phyloP scores from a whole-genome alignment of 306 rosid genomes.

The Styphnolobium japonicum region DNA sequence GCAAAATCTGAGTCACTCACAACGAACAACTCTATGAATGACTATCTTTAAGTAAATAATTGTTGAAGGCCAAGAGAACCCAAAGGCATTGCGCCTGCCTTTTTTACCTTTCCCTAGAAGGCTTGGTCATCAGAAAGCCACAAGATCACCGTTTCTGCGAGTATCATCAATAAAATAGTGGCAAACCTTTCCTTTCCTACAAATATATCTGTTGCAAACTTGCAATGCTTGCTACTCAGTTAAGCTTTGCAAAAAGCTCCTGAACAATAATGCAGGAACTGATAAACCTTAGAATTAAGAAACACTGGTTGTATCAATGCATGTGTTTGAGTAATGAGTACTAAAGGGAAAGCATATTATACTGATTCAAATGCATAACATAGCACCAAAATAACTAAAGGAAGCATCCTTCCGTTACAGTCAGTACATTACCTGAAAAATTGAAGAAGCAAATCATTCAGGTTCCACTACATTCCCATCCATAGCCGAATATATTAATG shows the following conservation, averaged over 20 bases:
- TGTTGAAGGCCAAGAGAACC: conserved; percentile 95
- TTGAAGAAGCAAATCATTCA: conserved; percentile 88
- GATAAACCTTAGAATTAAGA: background rate
- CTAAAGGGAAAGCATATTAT: background rate
- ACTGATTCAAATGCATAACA: background rate
- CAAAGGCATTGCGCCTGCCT: conserved; percentile 58
- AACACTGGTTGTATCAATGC: background rate
- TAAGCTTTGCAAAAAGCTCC: conserved; percentile 64
- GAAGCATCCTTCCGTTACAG: conserved; percentile 5
- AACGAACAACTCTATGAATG: background rate
- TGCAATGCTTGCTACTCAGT: conserved; percentile 56
- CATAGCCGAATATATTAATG: conserved; percentile 57
- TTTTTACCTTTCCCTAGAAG: conserved; percentile 86
- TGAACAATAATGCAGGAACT: conserved; percentile 25
- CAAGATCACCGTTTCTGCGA: conserved; percentile 77
- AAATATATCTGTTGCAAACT: conserved; percentile 74
- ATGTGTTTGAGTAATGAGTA: background rate
- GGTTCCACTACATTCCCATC: conserved; percentile 56
- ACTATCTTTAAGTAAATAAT: conserved; percentile 36
- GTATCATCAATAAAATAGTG: conserved; percentile 81
- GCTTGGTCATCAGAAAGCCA: conserved; percentile 85
- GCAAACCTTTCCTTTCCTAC: conserved; percentile 90
- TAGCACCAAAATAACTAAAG: conserved; percentile 7
- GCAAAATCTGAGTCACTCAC: background rate
- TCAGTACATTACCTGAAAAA: conserved; percentile 69